A percentile compares a stretch with the other conserved stretches of the same genome.
These are phyloP conservation scores for Rhodotorula glutinis DNA, from an alignment of 1,284 basidiomycete species.

Conservation along the genomic window DNA sequence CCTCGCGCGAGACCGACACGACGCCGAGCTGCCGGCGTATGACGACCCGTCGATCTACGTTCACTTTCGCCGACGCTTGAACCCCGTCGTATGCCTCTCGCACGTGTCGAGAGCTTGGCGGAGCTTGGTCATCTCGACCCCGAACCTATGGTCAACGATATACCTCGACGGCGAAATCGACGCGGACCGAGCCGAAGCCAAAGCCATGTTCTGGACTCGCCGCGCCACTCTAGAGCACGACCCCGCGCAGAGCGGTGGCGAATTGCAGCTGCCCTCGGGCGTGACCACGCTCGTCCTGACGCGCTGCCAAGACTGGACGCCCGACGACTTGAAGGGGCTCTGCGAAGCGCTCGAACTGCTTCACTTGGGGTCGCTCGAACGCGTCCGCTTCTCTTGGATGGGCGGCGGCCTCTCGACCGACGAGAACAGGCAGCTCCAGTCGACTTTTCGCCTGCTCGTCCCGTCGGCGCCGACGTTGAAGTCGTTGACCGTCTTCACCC, in stretches of 20 bases:
- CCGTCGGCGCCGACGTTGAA: neutral
- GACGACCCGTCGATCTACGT: neutral
- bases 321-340: conserved; percentile 7
- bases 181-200: neutral
- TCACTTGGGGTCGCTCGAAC: neutral
- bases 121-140: neutral
- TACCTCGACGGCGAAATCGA: conserved; percentile 16
- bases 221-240: neutral
- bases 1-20: conserved; percentile 5
- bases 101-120: conserved; percentile 6
- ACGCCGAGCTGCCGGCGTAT: neutral
- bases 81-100: conserved; percentile 15
- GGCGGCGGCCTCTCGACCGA: conserved; percentile 1
- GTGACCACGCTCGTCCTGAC: conserved; percentile 7
- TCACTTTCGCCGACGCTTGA: neutral
- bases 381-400: conserved; percentile 8
- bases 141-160: conserved; percentile 1
- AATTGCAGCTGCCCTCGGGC: neutral
- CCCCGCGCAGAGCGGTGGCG: no score
- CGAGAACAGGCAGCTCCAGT: conserved; percentile 9
- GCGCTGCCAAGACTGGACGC: conserved; percentile 1
- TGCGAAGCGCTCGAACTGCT: conserved; percentile 14
- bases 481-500: conserved; percentile 12
- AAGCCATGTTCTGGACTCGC: conserved; percentile 9
- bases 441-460: conserved; percentile 14